Conservation (phyloP, 768 basidiomycete species). For the Trichaptum fuscoviolaceum region DNA sequence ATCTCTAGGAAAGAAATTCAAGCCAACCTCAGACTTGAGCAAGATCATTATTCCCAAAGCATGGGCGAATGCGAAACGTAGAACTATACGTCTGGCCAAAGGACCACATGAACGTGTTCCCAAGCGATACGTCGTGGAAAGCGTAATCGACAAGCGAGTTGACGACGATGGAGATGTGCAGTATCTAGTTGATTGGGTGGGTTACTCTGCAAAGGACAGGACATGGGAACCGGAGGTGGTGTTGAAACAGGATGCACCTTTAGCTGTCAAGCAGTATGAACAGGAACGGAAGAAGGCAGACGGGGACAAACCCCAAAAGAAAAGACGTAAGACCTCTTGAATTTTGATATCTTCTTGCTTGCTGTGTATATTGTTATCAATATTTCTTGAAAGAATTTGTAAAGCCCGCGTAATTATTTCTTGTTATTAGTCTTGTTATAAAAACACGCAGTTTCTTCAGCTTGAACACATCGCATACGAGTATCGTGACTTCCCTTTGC, state of each 20-base stretch:
- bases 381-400: background rate
- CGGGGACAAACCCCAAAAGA: background rate
- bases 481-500: no score
- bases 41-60: constrained; percentile 41
- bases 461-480: no score
- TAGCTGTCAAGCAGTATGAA: constrained; percentile 36
- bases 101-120: constrained; percentile 31
- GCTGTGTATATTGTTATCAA: background rate
- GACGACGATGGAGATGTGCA: constrained; percentile 30
- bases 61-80: constrained; percentile 47
- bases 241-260: constrained; percentile 46
- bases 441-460: no score
- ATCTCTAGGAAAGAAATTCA: constrained; percentile 37
- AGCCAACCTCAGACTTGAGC: constrained; percentile 22
- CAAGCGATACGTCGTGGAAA: constrained; percentile 38
- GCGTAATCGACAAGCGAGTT: constrained; percentile 34
- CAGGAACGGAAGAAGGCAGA: background rate
- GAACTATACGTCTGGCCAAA: constrained; percentile 36
- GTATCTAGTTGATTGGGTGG: constrained; percentile 51
- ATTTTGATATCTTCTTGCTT: background rate
- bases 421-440: no score
- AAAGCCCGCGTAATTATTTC: background rate
- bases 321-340: background rate
- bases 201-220: constrained; percentile 44
- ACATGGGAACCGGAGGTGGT: constrained; percentile 53